Percentiles rank a stretch among this genome's conserved stretches.
phyloP scores from a whole-genome alignment of 129 eudicot genomes.

The Centaurea solstitialis region DNA sequence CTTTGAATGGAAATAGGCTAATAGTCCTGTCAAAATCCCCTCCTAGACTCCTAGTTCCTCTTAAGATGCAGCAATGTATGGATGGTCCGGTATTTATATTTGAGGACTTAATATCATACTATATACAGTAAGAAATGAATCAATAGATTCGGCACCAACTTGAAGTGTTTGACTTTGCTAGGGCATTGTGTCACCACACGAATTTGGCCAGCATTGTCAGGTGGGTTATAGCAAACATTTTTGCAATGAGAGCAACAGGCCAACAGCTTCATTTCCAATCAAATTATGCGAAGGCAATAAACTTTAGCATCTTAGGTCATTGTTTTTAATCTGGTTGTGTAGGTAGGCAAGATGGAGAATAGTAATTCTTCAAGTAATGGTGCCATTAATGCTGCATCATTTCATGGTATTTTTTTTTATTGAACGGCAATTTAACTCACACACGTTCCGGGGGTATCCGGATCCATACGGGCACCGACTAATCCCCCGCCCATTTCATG shows the following conservation, averaged over 20 bases:
- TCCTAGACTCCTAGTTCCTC: neutral
- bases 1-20: neutral
- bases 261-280: neutral
- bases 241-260: neutral
- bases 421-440: too few species aligned
- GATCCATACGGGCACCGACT: too few species aligned
- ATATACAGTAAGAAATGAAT: neutral
- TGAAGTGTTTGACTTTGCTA: neutral
- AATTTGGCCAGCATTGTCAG: neutral
- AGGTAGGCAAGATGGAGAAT: slow-evolving; percentile 1
- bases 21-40: neutral
- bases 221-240: neutral
- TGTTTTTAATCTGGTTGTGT: neutral
- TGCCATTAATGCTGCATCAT: slow-evolving; percentile 8
- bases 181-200: neutral
- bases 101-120: neutral
- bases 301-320: neutral
- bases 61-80: neutral
- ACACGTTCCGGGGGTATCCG: too few species aligned
- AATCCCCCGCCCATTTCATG: too few species aligned
- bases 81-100: neutral
- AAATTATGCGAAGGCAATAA: neutral
- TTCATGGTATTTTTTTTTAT: too few species aligned
- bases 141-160: neutral
- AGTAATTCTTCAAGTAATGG: neutral